Conservation (phyloP, 768 basidiomycete genomes). For the Calocera cornea region DNA sequence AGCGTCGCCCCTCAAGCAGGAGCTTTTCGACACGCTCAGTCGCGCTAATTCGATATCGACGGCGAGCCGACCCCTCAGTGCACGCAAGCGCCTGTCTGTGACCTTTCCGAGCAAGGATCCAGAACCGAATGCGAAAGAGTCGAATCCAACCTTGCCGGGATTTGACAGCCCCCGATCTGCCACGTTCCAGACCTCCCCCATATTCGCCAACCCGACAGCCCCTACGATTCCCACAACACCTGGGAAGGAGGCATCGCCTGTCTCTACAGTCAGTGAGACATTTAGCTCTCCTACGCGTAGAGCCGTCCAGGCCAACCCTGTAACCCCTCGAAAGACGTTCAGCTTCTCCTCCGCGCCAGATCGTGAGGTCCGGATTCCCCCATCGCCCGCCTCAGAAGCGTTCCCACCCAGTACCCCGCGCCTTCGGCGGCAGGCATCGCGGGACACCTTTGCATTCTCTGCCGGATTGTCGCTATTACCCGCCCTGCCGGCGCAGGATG, state of each 20-base stretch:
- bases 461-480: not conserved
- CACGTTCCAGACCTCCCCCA: not conserved
- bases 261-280: not conserved
- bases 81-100: not conserved
- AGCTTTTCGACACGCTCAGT: not conserved
- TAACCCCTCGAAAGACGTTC: not conserved
- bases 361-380: not conserved
- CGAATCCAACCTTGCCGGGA: not conserved
- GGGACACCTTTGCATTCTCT: not conserved
- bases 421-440: not conserved
- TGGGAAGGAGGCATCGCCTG: not conserved
- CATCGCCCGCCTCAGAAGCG: not conserved
- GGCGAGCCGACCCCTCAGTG: not conserved
- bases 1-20: not conserved
- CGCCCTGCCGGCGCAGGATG: not conserved
- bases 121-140: not conserved
- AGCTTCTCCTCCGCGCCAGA: not conserved
- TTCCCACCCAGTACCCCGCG: not conserved
- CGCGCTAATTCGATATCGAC: not conserved
- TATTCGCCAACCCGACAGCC: not conserved
- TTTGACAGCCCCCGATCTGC: not conserved
- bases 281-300: not conserved
- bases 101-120: not conserved
- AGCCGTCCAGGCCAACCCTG: not conserved
- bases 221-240: not conserved